Evolutionary conservation across 805 yeast genomes (phyloP), one percentile per base, ranked within the genome.

Genomic region (Gaillardinia entomophila): DNA sequence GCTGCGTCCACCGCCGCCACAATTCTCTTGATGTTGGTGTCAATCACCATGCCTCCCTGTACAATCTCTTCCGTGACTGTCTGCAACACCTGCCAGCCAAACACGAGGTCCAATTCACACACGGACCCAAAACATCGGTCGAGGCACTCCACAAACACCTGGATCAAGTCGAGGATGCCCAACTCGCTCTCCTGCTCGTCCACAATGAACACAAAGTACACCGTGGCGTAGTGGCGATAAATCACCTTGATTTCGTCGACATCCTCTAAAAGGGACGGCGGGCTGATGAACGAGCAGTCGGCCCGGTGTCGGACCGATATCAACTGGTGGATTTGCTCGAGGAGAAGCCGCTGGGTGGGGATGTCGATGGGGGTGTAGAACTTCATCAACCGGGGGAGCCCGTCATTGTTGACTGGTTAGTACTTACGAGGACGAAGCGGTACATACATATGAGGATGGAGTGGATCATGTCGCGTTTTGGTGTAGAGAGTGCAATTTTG

Each of bases 1-100:
- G 84, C 82, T 29, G 75, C 82, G 56, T 84, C 95, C 8, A 84
- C 84, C 1, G 92, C 85, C 2, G 76, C 77, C 4, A 92, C 96
- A 23, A 92, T 88, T 38, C 82, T 76, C 16, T 63, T 51, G 14
- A 88, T 86, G 44, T 81, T 86, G 2, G 97, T 89, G 53, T 92
- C 98, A 24, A 92, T 84, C 6, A 92, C 98, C 94, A 92, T 82
- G 0, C 98, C 98, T 16, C 97, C 98, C 54, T 92, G 97, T 1
- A 92, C 81, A 22, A 92, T 82, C 49, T 92, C 97, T 48, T 82
- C 92, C 30, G 89, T 57, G 2, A 90, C 96, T 2, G 95, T 82
- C 53, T 90, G 94, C 20, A 90, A 64, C 4, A 88, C 94, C 59
- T 92, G 97, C 97, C 98, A 92, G 12, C 97, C 97, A 62, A 89